Percentiles rank a stretch among this genome's conserved stretches.
These are phyloP conservation scores for Quercus lobata DNA, from an alignment of 331 rosid genomes.

Conservation along the genomic window DNA sequence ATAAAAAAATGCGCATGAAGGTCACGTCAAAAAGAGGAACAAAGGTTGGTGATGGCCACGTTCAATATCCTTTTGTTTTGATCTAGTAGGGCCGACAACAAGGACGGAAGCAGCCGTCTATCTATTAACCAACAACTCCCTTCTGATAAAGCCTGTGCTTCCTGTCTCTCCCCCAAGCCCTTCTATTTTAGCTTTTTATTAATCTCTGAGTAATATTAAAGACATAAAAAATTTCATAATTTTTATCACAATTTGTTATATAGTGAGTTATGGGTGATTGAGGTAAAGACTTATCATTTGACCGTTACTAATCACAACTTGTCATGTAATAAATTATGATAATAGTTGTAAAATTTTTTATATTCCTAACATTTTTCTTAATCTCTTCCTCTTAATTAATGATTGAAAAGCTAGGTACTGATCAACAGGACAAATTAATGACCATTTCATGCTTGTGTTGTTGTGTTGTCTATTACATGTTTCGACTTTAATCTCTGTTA, in stretches of 20 bases:
- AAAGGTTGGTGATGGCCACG: conserved; percentile 43
- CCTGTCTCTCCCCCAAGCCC: conserved; percentile 16
- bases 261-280: rapidly evolving
- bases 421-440: background rate
- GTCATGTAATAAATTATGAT: rapidly evolving
- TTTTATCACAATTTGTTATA: rapidly evolving
- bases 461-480: background rate
- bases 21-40: conserved; percentile 27
- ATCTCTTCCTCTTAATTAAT: background rate
- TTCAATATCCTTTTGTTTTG: conserved; percentile 14
- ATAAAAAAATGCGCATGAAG: conserved; percentile 25
- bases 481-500: background rate
- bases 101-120: conserved; percentile 28
- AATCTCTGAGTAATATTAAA: rapidly evolving
- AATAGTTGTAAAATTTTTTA: no score
- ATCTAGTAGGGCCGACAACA: conserved; percentile 33
- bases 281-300: rapidly evolving
- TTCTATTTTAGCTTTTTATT: no score
- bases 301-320: rapidly evolving
- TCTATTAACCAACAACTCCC: conserved; percentile 18
- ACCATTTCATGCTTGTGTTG: background rate
- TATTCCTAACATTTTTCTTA: no score
- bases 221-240: no score
- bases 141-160: conserved; percentile 34
- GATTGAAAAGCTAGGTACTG: no score